Percentiles rank a stretch among this genome's conserved stretches.
phyloP scores from a whole-genome alignment of 1,284 basidiomycete genomes.

The Serendipita sp. region DNA sequence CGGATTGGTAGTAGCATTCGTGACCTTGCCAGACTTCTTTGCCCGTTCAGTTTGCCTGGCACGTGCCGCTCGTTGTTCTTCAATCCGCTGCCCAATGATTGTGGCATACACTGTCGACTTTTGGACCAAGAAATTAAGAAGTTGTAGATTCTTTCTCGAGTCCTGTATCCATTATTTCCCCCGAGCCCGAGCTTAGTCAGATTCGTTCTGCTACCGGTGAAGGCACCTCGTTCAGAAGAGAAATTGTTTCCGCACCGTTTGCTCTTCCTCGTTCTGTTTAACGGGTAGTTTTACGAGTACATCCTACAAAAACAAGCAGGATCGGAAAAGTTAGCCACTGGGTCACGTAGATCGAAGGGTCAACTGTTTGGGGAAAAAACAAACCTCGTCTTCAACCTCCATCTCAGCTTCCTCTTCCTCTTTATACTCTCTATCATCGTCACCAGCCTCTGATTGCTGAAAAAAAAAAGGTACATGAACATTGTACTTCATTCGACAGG shows the following conservation, averaged over 20 bases:
- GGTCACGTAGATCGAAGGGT: not conserved
- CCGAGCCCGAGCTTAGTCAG: not conserved
- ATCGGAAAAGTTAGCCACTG: not conserved
- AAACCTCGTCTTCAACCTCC: constrained; percentile 2
- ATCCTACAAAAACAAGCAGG: not conserved
- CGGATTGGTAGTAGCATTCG: constrained; percentile 11
- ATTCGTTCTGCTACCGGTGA: not conserved
- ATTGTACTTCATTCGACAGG: not conserved
- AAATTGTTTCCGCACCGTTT: not conserved
- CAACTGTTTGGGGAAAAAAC: not conserved
- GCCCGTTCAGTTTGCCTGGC: constrained; percentile 8
- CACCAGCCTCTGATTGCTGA: not conserved
- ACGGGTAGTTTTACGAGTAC: constrained; percentile 1
- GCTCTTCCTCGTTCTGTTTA: constrained; percentile 3
- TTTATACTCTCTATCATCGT: not conserved
- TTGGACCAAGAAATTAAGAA: constrained; percentile 45
- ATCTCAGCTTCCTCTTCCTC: not conserved
- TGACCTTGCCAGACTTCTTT: constrained; percentile 6
- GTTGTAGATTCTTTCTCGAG: constrained; percentile 13
- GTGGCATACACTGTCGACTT: constrained; percentile 48
- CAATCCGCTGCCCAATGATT: constrained; percentile 49
- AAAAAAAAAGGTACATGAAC: not conserved
- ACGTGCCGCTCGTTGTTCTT: constrained; percentile 18
- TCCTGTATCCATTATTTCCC: not conserved
- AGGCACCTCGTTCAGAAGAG: not conserved